Evolutionary conservation across 495 filamentous ascomycete genomes (phyloP).

Genomic region (Bathelium albidoporum): DNA sequence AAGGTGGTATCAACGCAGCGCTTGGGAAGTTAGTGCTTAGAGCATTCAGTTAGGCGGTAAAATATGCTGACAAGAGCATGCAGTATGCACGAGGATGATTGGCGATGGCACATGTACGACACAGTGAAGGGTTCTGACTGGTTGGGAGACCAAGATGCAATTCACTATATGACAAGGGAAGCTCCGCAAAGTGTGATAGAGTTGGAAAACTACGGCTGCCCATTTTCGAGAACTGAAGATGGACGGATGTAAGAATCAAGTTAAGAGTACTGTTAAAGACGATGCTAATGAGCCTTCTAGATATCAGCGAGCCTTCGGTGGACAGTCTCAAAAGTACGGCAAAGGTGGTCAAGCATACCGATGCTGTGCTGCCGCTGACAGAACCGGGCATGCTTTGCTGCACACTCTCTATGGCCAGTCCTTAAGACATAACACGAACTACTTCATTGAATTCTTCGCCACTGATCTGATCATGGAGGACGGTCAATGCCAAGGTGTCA

Average conservation of each 20-base stretch:
- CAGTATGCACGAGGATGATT: conserved; percentile 79
- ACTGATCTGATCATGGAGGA: conserved; percentile 94
- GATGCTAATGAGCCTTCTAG: conserved; percentile 17
- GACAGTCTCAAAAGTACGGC: conserved; percentile 86
- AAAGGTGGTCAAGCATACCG: conserved; percentile 97
- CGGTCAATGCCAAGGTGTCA: conserved; percentile 89
- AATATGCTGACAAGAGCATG: background rate
- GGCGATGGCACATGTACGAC: conserved; percentile 99
- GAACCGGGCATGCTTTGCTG: conserved; percentile 93
- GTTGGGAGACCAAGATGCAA: conserved; percentile 98
- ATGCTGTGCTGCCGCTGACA: conserved; percentile 89
- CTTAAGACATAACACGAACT: conserved; percentile 91
- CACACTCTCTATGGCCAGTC: conserved; percentile 99
- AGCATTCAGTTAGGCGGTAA: background rate
- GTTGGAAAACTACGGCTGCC: conserved; percentile 94
- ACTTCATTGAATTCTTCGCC: conserved; percentile 99
- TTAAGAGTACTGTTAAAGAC: background rate
- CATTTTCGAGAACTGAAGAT: conserved; percentile 94
- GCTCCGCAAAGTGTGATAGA: conserved; percentile 87
- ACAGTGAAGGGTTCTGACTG: conserved; percentile 99
- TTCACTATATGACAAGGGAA: conserved; percentile 98
- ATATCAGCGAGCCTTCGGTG: conserved; percentile 97
- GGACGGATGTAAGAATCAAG: conserved; percentile 60
- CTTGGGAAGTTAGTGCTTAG: conserved; percentile 66
- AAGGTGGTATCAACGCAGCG: conserved; percentile 92